A percentile compares a stretch with the other conserved stretches of the same genome.
phyloP scores from a whole-genome alignment of 148 eudicot species.

The Mesembryanthemum crystallinum region DNA sequence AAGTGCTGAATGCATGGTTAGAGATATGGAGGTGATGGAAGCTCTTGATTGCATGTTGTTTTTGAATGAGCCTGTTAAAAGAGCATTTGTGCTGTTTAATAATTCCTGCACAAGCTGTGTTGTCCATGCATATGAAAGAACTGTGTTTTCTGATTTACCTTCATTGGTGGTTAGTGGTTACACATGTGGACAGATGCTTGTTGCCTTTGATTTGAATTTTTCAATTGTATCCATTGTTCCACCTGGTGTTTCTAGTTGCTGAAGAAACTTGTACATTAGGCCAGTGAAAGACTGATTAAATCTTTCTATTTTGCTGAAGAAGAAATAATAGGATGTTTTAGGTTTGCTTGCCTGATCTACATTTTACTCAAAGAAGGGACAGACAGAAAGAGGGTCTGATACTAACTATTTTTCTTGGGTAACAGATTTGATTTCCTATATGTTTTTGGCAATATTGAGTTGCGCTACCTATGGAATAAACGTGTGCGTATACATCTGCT shows the following conservation, averaged over 20 bases:
- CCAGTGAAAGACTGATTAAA: neutral
- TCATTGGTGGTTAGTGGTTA: neutral
- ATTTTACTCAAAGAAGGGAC: neutral
- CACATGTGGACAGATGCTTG: neutral
- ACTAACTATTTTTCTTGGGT: no score
- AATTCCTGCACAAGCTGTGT: neutral
- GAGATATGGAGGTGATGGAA: neutral
- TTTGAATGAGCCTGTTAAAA: neutral
- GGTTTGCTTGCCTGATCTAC: neutral
- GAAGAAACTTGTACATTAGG: neutral
- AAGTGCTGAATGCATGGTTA: neutral
- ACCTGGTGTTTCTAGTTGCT: neutral
- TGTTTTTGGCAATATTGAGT: no score
- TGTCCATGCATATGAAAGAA: neutral
- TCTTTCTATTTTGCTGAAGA: neutral
- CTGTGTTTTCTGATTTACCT: neutral
- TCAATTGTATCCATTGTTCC: neutral
- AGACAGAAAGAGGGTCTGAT: no score
- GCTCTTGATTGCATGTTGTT: conserved; percentile 2
- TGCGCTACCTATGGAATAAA: no score
- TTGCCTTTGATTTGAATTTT: neutral
- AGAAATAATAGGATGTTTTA: neutral
- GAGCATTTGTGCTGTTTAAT: conserved; percentile 4
- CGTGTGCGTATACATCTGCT: no score
- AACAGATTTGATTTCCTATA: no score